phyloP scores from a whole-genome alignment of 192 early-diverging fungal genomes.

The Podila epigama region DNA sequence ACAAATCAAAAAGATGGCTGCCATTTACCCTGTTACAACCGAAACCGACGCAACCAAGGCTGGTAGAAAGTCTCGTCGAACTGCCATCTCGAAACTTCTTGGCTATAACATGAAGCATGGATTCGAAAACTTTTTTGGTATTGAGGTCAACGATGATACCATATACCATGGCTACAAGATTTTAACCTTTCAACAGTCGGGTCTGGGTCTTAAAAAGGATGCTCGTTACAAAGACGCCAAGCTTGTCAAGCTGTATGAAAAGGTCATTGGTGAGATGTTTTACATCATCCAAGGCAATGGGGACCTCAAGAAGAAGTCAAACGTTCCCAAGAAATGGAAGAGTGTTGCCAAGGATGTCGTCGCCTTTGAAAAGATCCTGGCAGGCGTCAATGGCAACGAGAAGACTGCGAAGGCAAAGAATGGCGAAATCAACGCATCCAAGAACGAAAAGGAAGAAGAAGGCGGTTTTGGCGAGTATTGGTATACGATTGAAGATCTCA shows the following conservation, averaged over 20 bases:
- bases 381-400: conserved; percentile 26
- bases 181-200: conserved; percentile 3
- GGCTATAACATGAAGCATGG: conserved; percentile 27
- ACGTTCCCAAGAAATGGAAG: conserved; percentile 18
- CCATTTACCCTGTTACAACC: conserved; percentile 45
- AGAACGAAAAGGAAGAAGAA: conserved; percentile 2
- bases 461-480: neutral
- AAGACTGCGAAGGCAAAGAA: neutral
- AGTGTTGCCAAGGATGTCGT: conserved; percentile 53
- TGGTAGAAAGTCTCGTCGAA: conserved; percentile 3
- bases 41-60: too few species aligned
- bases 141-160: neutral
- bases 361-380: conserved; percentile 60
- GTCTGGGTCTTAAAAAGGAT: conserved; percentile 13
- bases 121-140: neutral
- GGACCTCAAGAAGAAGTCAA: neutral
- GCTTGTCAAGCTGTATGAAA: conserved; percentile 48
- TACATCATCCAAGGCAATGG: conserved; percentile 16
- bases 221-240: conserved; percentile 60
- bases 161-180: conserved; percentile 7
- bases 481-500: conserved; percentile 37
- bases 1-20: conserved; percentile 26
- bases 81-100: conserved; percentile 5
- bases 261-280: conserved; percentile 51
- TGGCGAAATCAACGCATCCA: neutral